These are phyloP conservation scores for Penicillium diatomitis DNA, from an alignment of 495 filamentous ascomycete species.

Conservation along the genomic window DNA sequence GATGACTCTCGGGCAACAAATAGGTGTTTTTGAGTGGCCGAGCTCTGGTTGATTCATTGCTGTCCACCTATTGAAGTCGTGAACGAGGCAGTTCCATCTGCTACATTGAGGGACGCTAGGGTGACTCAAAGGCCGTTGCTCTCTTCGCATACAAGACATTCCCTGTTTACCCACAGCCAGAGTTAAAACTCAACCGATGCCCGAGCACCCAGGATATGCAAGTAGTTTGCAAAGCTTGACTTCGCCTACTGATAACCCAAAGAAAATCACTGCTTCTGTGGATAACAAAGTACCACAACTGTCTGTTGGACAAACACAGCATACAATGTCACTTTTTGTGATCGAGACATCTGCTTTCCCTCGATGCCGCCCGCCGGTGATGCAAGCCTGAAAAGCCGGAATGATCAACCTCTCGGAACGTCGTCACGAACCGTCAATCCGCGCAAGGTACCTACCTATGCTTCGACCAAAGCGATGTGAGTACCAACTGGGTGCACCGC, in stretches of 20 bases:
- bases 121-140: background rate
- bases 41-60: no score
- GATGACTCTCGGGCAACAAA: no score
- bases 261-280: no score
- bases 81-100: background rate
- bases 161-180: conserved; percentile 1
- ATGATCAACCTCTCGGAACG: no score
- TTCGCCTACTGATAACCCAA: no score
- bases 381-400: conserved; percentile 1
- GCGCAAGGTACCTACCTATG: no score
- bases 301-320: conserved; percentile 14
- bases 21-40: no score
- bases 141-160: background rate
- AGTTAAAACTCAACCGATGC: conserved; percentile 15
- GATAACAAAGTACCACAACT: conserved; percentile 9
- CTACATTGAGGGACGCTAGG: background rate
- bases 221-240: no score
- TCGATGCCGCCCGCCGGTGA: conserved; percentile 4
- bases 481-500: no score
- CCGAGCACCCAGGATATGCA: background rate
- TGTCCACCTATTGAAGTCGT: no score
- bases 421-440: no score
- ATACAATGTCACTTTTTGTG: conserved; percentile 6
- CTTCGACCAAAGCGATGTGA: no score
- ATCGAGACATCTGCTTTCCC: conserved; percentile 15